Evolutionary conservation across 192 early-diverging fungal genomes (phyloP).

Genomic region (Coemansia sp.): DNA sequence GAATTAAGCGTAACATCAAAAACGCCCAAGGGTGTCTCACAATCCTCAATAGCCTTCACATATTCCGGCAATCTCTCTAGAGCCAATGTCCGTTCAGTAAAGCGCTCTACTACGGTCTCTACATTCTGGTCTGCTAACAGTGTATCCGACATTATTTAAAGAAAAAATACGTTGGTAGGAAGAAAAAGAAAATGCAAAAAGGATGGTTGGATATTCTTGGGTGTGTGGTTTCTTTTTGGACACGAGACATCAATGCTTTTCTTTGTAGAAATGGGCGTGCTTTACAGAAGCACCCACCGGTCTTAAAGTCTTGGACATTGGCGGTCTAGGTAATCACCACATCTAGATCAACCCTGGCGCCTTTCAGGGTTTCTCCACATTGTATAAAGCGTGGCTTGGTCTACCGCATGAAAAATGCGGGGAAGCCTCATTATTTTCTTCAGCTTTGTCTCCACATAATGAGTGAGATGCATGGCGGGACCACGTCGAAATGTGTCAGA

Average conservation of each 20-base stretch:
- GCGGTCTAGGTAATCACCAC: too few relatives aligned
- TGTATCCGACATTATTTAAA: neutral
- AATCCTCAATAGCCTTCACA: neutral
- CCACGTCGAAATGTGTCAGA: conserved; percentile 2
- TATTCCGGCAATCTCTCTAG: neutral
- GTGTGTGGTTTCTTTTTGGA: neutral
- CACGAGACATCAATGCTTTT: too few relatives aligned
- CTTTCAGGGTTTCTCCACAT: neutral
- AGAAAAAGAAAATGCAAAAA: neutral
- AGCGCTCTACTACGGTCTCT: neutral
- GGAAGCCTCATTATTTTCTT: neutral
- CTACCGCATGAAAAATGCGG: neutral
- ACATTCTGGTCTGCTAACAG: neutral
- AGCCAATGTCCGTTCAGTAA: neutral
- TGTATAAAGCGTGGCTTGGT: neutral
- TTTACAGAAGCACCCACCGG: too few relatives aligned
- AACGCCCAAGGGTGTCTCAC: neutral
- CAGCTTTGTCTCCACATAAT: neutral
- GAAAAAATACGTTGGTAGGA: neutral
- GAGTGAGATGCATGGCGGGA: neutral
- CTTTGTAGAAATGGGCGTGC: too few relatives aligned
- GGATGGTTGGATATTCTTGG: neutral
- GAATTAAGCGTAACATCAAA: neutral
- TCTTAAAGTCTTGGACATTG: too few relatives aligned
- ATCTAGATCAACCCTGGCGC: too few relatives aligned